These are phyloP conservation scores for Pyrus betulifolia DNA, from an alignment of 306 rosid species.

Conservation along the genomic window DNA sequence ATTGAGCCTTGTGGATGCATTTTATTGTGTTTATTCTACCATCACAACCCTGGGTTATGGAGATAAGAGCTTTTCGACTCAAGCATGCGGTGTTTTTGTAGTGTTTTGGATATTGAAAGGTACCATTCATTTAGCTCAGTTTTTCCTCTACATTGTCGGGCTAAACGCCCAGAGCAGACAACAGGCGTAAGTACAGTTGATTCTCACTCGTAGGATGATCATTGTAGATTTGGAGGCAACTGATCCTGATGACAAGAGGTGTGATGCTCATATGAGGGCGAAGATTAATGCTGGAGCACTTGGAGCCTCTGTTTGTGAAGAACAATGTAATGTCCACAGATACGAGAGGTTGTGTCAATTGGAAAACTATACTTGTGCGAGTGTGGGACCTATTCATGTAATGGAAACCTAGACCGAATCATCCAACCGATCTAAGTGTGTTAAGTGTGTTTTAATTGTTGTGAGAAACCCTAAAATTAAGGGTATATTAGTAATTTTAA, in stretches of 20 bases:
- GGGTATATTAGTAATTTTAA: no score
- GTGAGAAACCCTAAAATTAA: no score
- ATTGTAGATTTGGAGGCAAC: slow-evolving; percentile 67
- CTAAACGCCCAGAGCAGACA: slow-evolving; percentile 56
- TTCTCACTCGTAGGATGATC: slow-evolving; percentile 50
- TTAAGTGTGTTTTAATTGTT: no score
- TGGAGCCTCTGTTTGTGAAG: slow-evolving; percentile 76
- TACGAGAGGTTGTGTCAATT: slow-evolving; percentile 80
- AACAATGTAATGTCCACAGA: slow-evolving; percentile 78
- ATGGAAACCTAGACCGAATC: slow-evolving; percentile 70
- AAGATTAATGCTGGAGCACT: not conserved
- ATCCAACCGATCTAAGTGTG: slow-evolving; percentile 19
- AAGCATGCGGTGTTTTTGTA: slow-evolving; percentile 46
- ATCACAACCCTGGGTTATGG: slow-evolving; percentile 51
- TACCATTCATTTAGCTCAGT: slow-evolving; percentile 61
- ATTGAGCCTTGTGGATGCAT: slow-evolving; percentile 35
- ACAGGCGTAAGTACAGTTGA: slow-evolving; percentile 45
- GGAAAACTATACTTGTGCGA: slow-evolving; percentile 71
- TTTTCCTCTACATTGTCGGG: slow-evolving; percentile 69
- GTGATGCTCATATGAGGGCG: no score
- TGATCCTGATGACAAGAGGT: slow-evolving; percentile 40
- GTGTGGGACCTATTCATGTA: slow-evolving; percentile 57
- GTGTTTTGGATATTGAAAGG: slow-evolving; percentile 69
- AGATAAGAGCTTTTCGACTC: slow-evolving; percentile 73
- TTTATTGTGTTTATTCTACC: slow-evolving; percentile 47